phyloP scores from a whole-genome alignment of 1,284 basidiomycete genomes.

The Melampsora occidentalis region DNA sequence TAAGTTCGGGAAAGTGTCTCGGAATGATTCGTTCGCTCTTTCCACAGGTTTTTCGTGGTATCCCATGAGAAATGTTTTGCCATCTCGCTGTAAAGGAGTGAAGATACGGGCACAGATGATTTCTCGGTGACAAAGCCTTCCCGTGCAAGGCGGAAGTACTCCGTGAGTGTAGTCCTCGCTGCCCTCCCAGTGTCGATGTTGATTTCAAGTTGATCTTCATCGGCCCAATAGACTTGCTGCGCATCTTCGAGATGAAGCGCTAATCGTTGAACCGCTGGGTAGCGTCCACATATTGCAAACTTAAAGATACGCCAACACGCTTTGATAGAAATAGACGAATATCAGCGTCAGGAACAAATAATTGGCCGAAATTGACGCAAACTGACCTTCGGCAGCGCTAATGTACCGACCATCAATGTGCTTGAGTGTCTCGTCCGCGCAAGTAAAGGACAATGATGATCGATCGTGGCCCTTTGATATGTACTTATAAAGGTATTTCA shows the following conservation, averaged over 20 bases:
- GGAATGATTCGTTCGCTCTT: no score
- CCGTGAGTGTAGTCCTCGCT: background rate
- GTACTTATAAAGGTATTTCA: conserved; percentile 60
- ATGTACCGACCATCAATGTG: conserved; percentile 57
- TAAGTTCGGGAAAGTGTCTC: background rate
- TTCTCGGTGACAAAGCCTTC: background rate
- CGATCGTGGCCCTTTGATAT: conserved; percentile 59
- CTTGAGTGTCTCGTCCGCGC: conserved; percentile 53
- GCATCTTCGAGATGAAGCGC: background rate
- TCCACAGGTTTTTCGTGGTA: background rate
- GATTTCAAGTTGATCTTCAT: background rate
- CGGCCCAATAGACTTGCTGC: background rate
- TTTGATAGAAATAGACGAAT: no score
- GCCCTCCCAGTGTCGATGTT: background rate
- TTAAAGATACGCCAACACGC: conserved; percentile 55
- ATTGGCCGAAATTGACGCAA: background rate
- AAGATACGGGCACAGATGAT: no score
- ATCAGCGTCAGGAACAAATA: conserved; percentile 45
- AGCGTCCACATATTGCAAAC: conserved; percentile 52
- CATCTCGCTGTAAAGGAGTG: background rate
- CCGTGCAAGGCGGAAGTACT: background rate
- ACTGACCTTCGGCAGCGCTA: conserved; percentile 11
- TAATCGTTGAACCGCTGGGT: no score
- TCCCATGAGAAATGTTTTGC: background rate
- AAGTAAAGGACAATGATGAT: conserved; percentile 42